phyloP scores from a whole-genome alignment of 2,329 filamentous ascomycete genomes.

The Aspergillus thermomutatus region DNA sequence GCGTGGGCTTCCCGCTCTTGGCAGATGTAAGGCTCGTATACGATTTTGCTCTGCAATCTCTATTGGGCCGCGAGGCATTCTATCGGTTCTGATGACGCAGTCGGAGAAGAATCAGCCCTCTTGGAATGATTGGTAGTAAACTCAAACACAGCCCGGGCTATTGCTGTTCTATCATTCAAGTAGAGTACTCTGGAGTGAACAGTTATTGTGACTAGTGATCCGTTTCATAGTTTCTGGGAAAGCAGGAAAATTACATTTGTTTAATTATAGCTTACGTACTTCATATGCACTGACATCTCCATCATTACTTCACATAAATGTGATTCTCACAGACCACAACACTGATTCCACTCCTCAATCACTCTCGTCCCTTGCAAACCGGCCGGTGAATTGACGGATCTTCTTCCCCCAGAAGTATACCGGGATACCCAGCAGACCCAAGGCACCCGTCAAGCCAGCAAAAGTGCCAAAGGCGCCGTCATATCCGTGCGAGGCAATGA shows the following conservation, averaged over 20 bases:
- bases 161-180: neutral
- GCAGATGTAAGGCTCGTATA: neutral
- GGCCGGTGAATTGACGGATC: constrained; percentile 25
- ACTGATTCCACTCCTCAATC: too few species aligned
- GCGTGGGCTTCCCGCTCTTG: neutral
- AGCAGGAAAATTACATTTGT: neutral
- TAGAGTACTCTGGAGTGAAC: neutral
- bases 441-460: constrained; percentile 25
- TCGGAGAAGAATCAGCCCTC: too few species aligned
- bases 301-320: too few species aligned
- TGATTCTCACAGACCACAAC: too few species aligned
- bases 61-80: too few species aligned
- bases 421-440: constrained; percentile 28
- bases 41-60: too few species aligned
- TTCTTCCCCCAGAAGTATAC: constrained; percentile 31
- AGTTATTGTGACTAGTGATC: too few species aligned
- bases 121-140: too few species aligned
- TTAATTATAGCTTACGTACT: neutral
- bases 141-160: too few species aligned
- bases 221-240: too few species aligned
- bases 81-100: too few species aligned
- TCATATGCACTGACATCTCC: too few species aligned
- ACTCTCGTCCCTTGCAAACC: constrained; percentile 11
- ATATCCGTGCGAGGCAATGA: constrained; percentile 25
- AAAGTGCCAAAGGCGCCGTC: constrained; percentile 33